Conservation (phyloP, 305 asterid genomes). For the Withania somnifera region DNA sequence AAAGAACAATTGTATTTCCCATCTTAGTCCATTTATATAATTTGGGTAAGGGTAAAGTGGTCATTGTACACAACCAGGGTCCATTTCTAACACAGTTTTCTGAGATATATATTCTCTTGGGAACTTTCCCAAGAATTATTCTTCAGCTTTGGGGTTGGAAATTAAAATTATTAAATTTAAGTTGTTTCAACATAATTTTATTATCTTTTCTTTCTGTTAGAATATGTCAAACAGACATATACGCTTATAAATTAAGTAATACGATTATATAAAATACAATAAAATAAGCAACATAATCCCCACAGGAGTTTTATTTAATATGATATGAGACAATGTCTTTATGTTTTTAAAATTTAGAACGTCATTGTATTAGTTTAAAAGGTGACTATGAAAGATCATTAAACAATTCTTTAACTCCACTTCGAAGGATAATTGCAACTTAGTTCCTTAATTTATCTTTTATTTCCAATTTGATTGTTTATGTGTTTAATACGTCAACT, state of each 20-base stretch:
- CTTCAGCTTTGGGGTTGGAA: neutral
- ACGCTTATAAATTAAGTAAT: neutral
- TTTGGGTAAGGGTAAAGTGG: constrained; percentile 1
- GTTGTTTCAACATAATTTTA: neutral
- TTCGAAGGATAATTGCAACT: neutral
- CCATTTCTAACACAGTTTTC: constrained; percentile 9
- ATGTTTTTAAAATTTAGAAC: neutral
- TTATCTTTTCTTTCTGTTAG: neutral
- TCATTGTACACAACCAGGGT: constrained; percentile 1
- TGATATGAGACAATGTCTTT: neutral
- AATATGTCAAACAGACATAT: neutral
- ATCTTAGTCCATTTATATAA: neutral
- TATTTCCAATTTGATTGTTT: neutral
- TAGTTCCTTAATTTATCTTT: neutral
- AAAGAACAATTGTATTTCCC: neutral
- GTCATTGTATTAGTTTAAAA: neutral
- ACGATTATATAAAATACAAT: neutral
- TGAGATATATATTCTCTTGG: neutral
- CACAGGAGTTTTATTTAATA: neutral
- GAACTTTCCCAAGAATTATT: neutral
- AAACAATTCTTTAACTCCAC: neutral
- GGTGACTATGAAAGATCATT: neutral
- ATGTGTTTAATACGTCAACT: neutral
- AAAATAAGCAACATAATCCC: neutral
- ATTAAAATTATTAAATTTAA: neutral